phyloP scores from a whole-genome alignment of 225 moss, liverwort and hornwort genomes.

The Polytrichum formosum region DNA sequence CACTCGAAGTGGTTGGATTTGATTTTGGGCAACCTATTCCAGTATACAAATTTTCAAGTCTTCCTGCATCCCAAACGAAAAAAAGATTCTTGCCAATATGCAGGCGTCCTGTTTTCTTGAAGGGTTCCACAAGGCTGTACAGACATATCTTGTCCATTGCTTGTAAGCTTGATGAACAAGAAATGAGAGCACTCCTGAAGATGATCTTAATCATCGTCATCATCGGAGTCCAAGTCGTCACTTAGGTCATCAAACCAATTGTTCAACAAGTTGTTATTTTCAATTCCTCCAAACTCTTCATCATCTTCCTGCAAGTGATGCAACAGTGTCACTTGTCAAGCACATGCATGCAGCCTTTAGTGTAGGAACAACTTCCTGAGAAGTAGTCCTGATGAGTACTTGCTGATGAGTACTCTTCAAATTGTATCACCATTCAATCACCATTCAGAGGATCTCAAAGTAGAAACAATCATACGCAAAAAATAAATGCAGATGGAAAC shows the following conservation, averaged over 20 bases:
- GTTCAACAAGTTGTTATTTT: conserved; percentile 35
- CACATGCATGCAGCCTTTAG: too few species aligned
- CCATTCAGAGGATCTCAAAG: too few species aligned
- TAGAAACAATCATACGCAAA: too few species aligned
- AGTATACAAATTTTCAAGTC: not conserved
- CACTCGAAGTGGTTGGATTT: not conserved
- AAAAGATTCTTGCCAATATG: not conserved
- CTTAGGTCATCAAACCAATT: conserved; percentile 8
- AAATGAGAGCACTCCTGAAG: not conserved
- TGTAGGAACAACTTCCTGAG: too few species aligned
- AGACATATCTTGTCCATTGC: not conserved
- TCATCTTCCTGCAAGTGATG: conserved; percentile 19
- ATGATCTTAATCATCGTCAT: conserved; percentile 5
- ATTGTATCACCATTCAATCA: too few species aligned
- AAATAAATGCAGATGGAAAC: too few species aligned
- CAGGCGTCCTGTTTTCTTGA: not conserved
- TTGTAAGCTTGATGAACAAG: not conserved
- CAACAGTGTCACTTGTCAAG: not conserved
- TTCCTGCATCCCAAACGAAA: not conserved
- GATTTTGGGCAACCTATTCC: not conserved
- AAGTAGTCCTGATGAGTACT: too few species aligned
- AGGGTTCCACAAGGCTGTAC: conserved; percentile 1
- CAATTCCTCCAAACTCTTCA: conserved; percentile 45
- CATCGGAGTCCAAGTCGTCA: conserved; percentile 12
- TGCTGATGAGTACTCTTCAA: too few species aligned